Base-by-base conservation (phyloP, 2,329 filamentous ascomycete species). In the Penicillium sp. region DNA sequence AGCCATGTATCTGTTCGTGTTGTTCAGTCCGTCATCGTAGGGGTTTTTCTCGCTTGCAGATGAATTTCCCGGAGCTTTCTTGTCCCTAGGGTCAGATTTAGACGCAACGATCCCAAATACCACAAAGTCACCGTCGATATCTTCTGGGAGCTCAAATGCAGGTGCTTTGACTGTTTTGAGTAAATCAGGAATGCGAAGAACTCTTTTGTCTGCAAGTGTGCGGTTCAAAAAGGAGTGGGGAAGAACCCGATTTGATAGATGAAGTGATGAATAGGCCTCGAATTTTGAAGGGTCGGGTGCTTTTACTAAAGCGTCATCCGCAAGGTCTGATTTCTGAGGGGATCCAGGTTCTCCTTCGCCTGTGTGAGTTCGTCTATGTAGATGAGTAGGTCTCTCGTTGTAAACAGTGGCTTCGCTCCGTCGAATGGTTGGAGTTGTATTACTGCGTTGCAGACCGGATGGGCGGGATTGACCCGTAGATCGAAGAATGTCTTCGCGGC, bases 41-140 rank as follows among this genome's bases (percentile, higher is more conserved):
- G 77, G 75, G 42, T 79, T 73, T 4, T 68, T 70, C 8, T 75
- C 72, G 47, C 77, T 78, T 1, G 75, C 73, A 8, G 69, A 64
- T 7, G 66, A 52, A 23, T 68, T 67, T 34, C 69, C 71, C 6
- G 65, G 49, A 13, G 79, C 76, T 60, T 84, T 83, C 32, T 83
- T 79, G 45, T 84, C 77, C 38, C 85, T 86, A 0, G 94, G 91
- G 0, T 88, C 85, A 0, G 94, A 96, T 71, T 97, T 97, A 40
- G 86, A 89, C 7, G 90, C 91, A 19, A 99, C 83, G 54, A 97
- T 87, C 8, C 85, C 94, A 65, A 97, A 87, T 2, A 97, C 83
- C 7, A 99, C 91, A 66, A 92, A 89, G 70, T 99, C 93, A 49
- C 89, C 85, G 66, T 97, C 91, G 48, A 91, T 85, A 0, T 95